These are phyloP conservation scores for Ettlia oleoabundans DNA, from an alignment of 139 green algal species.

Conservation along the genomic window DNA sequence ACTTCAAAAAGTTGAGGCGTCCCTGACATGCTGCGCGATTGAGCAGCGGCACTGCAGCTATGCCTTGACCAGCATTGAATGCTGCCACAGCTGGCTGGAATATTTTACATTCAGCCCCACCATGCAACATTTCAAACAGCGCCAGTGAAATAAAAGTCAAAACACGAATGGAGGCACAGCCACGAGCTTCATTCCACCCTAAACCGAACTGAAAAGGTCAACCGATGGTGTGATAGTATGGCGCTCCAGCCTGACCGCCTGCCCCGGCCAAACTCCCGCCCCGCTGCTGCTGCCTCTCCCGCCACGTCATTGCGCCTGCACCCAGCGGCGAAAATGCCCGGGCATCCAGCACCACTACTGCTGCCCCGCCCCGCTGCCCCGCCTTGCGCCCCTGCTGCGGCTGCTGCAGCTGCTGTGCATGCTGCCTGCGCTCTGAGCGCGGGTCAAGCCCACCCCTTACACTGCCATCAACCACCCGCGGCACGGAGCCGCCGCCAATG, in stretches of 20 bases:
- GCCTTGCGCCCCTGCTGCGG: not conserved
- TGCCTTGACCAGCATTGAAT: too few relatives aligned
- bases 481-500: not conserved
- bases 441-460: not conserved
- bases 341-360: not conserved
- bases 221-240: not conserved
- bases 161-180: too few relatives aligned
- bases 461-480: not conserved
- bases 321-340: conserved; percentile 15
- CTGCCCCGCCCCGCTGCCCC: not conserved
- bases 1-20: too few relatives aligned
- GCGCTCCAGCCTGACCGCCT: not conserved
- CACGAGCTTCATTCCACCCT: too few relatives aligned
- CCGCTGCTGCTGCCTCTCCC: not conserved
- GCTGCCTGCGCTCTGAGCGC: not conserved
- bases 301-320: not conserved
- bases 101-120: too few relatives aligned
- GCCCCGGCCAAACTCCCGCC: not conserved
- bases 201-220: too few relatives aligned
- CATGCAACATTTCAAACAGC: too few relatives aligned
- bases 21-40: too few relatives aligned
- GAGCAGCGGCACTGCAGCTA: too few relatives aligned
- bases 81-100: too few relatives aligned
- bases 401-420: not conserved
- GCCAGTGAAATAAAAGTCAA: too few relatives aligned